Percentiles rank a stretch among this genome's conserved stretches.
Conservation (phyloP, 139 green algal genomes). For the Bryopsis sp. region DNA sequence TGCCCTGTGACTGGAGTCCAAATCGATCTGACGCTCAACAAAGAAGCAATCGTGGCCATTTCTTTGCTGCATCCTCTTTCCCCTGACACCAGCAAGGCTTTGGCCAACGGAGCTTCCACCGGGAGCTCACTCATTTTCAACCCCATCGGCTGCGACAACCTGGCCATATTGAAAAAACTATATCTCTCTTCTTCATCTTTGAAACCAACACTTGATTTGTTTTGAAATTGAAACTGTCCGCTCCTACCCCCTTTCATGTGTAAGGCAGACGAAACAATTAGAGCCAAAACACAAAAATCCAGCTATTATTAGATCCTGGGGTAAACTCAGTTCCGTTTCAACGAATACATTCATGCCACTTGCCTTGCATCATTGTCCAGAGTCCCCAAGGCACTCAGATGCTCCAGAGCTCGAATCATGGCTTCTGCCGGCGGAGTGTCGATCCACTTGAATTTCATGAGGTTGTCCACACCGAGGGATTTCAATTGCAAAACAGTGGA, state of each 20-base stretch:
- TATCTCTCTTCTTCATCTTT: too few species aligned
- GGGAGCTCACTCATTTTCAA: slow-evolving; percentile 54
- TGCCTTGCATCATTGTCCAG: slow-evolving; percentile 69
- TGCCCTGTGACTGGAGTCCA: slow-evolving; percentile 18
- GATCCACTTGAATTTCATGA: slow-evolving; percentile 88
- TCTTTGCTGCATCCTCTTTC: slow-evolving; percentile 55
- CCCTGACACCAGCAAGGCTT: slow-evolving; percentile 47
- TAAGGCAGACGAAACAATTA: too few species aligned
- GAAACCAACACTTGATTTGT: not conserved
- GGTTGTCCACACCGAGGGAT: slow-evolving; percentile 80
- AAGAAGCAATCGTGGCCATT: slow-evolving; percentile 48
- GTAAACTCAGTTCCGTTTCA: slow-evolving; percentile 27
- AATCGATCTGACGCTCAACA: slow-evolving; percentile 41
- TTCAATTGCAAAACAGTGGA: slow-evolving; percentile 71
- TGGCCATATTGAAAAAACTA: slow-evolving; percentile 27
- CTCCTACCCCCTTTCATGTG: too few species aligned
- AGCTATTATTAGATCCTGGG: slow-evolving; percentile 1
- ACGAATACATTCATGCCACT: too few species aligned
- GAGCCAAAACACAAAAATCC: slow-evolving; percentile 22
- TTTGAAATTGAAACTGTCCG: slow-evolving; percentile 1
- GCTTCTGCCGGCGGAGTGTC: slow-evolving; percentile 74
- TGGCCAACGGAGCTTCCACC: slow-evolving; percentile 53
- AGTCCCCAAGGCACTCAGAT: slow-evolving; percentile 78
- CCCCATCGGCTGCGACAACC: slow-evolving; percentile 49
- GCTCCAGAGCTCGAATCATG: slow-evolving; percentile 72